A percentile compares a stretch with the other conserved stretches of the same genome.
These are phyloP conservation scores for Coelastrella sp. DNA, from an alignment of 139 green algal species.

Conservation along the genomic window DNA sequence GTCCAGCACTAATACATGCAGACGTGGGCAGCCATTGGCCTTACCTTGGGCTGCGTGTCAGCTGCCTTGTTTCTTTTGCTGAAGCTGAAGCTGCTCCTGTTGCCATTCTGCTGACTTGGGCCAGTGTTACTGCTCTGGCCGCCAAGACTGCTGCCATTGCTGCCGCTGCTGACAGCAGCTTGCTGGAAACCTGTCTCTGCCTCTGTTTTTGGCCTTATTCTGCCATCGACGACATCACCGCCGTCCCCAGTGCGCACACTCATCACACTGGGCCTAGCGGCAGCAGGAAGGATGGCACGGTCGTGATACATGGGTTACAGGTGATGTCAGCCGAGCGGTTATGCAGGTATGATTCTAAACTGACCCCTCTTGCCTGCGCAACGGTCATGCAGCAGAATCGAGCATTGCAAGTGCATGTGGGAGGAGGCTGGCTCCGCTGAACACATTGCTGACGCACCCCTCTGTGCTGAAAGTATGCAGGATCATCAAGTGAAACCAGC, in stretches of 20 bases:
- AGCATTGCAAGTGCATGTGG: too few relatives aligned
- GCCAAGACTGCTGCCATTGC: not conserved
- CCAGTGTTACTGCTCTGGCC: not conserved
- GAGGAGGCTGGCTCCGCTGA: too few relatives aligned
- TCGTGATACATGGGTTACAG: too few relatives aligned
- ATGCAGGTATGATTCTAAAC: too few relatives aligned
- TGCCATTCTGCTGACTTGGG: not conserved
- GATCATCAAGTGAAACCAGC: too few relatives aligned
- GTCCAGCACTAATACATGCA: not conserved
- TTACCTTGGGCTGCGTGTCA: not conserved
- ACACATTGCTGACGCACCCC: not conserved
- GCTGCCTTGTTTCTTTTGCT: not conserved
- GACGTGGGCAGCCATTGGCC: not conserved
- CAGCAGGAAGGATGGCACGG: too few relatives aligned
- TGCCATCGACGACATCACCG: slow-evolving; percentile 19
- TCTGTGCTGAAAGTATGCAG: not conserved
- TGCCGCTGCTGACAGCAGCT: not conserved
- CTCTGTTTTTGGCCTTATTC: not conserved
- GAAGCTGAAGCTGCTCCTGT: slow-evolving; percentile 34
- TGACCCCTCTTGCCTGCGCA: too few relatives aligned
- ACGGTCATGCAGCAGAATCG: too few relatives aligned
- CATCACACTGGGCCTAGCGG: slow-evolving; percentile 33
- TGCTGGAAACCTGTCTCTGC: not conserved
- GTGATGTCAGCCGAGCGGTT: too few relatives aligned
- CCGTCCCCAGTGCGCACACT: not conserved